These are phyloP conservation scores for Colletotrichum sp. DNA, from an alignment of 2,329 filamentous ascomycete genomes.

Conservation along the genomic window DNA sequence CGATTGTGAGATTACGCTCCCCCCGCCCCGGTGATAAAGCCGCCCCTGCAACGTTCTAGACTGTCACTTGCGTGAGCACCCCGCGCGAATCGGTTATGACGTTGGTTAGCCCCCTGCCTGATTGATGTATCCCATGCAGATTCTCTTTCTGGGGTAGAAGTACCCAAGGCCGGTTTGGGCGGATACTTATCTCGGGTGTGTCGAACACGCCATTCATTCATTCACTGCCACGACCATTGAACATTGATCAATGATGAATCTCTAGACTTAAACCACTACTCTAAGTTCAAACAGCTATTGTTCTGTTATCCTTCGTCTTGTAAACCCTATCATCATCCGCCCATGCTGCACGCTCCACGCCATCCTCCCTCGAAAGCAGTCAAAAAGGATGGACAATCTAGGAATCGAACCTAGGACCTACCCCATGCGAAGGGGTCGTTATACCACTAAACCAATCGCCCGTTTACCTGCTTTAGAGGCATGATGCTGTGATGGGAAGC, in stretches of 20 bases:
- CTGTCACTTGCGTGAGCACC: background rate
- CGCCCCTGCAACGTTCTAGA: background rate
- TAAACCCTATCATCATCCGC: background rate
- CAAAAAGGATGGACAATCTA: background rate
- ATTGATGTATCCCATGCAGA: background rate
- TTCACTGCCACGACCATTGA: background rate
- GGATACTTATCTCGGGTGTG: background rate
- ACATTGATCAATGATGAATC: background rate
- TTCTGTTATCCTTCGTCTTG: background rate
- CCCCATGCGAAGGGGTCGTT: background rate
- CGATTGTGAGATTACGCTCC: background rate
- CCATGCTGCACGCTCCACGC: background rate
- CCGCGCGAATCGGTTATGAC: background rate
- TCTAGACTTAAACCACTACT: background rate
- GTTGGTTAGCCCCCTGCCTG: background rate
- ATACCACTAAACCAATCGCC: background rate
- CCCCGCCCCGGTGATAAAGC: background rate
- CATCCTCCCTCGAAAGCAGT: no score
- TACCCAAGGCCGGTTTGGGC: background rate
- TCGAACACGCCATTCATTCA: background rate
- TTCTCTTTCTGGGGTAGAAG: background rate
- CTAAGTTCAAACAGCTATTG: background rate
- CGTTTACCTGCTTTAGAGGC: background rate
- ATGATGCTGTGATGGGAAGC: background rate
- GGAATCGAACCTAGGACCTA: conserved; percentile 2